These are phyloP conservation scores for Geotrichum phurueaensis DNA, from an alignment of 1,139 yeast genomes.

Conservation along the genomic window DNA sequence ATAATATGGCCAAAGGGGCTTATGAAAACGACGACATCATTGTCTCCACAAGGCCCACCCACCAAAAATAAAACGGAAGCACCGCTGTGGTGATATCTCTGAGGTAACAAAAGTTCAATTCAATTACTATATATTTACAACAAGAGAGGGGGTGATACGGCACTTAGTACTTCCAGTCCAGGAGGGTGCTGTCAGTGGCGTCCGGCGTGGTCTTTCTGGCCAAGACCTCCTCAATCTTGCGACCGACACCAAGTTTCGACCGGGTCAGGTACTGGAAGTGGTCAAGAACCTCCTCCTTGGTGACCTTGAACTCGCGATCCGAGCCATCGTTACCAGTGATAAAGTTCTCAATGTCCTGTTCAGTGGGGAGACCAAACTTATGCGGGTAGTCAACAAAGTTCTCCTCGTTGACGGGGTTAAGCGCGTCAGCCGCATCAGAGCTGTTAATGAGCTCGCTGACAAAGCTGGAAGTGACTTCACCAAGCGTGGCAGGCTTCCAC, in stretches of 20 bases:
- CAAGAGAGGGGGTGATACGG: not conserved
- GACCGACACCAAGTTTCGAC: conserved; percentile 58
- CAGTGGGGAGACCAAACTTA: conserved; percentile 78
- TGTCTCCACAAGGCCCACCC: too few relatives aligned
- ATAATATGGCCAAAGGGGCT: not conserved
- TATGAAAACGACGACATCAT: not conserved
- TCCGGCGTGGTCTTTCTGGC: conserved; percentile 58
- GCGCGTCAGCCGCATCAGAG: conserved; percentile 37
- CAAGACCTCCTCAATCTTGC: conserved; percentile 51
- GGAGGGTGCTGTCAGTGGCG: conserved; percentile 49
- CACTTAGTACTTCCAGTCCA: conserved; percentile 49
- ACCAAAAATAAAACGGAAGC: not conserved
- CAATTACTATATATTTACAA: not conserved
- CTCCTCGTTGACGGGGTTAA: conserved; percentile 25
- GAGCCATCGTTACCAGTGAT: conserved; percentile 59
- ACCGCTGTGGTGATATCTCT: not conserved
- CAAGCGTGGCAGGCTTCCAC: conserved; percentile 43
- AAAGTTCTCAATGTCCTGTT: conserved; percentile 50
- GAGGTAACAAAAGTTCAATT: not conserved
- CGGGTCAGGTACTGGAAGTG: conserved; percentile 51
- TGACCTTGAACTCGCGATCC: conserved; percentile 47
- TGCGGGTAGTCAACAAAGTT: conserved; percentile 65
- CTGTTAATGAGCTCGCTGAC: conserved; percentile 17
- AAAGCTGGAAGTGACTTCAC: conserved; percentile 28
- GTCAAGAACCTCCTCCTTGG: conserved; percentile 57